A percentile compares a stretch with the other conserved stretches of the same genome.
These are phyloP conservation scores for Tylopilus subfusipes DNA, from an alignment of 768 basidiomycete genomes.

Conservation along the genomic window DNA sequence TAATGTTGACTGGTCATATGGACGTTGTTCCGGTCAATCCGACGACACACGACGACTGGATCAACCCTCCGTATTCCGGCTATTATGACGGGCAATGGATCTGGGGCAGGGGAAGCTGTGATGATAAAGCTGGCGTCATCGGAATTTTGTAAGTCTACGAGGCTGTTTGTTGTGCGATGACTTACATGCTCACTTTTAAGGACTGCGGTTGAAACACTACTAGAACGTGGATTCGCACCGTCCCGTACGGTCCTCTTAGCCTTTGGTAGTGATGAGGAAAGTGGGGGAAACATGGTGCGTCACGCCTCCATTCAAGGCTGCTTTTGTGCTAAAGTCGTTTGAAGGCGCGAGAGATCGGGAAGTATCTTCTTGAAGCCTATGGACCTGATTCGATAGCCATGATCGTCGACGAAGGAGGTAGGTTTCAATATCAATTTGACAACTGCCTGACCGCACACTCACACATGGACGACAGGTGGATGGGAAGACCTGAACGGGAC, in stretches of 20 bases:
- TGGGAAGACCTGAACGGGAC: slow-evolving; percentile 28
- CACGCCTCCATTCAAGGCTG: no score
- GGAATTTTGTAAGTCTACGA: slow-evolving; percentile 31
- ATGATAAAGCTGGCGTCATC: slow-evolving; percentile 39
- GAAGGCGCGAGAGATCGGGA: slow-evolving; percentile 44
- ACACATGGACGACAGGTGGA: slow-evolving; percentile 22
- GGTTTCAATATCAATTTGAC: background rate
- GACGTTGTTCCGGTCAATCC: slow-evolving; percentile 53
- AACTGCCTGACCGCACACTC: background rate
- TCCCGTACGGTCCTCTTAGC: slow-evolving; percentile 33
- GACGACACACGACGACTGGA: slow-evolving; percentile 44
- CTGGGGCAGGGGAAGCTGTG: slow-evolving; percentile 47
- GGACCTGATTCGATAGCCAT: no score
- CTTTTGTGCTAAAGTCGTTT: background rate
- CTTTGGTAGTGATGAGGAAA: slow-evolving; percentile 46
- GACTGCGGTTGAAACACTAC: slow-evolving; percentile 25
- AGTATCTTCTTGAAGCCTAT: slow-evolving; percentile 40
- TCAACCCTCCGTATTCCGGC: slow-evolving; percentile 50
- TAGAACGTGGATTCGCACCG: slow-evolving; percentile 29
- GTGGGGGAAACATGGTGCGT: slow-evolving; percentile 37
- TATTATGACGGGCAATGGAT: slow-evolving; percentile 42
- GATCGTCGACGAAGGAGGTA: slow-evolving; percentile 60
- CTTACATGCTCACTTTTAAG: slow-evolving; percentile 10
- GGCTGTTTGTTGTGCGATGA: no score
- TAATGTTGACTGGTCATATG: slow-evolving; percentile 48